Evolutionary conservation across 441 rosid species (phyloP), one percentile per base, ranked within the genome.

Genomic region (Syzygium malaccense): DNA sequence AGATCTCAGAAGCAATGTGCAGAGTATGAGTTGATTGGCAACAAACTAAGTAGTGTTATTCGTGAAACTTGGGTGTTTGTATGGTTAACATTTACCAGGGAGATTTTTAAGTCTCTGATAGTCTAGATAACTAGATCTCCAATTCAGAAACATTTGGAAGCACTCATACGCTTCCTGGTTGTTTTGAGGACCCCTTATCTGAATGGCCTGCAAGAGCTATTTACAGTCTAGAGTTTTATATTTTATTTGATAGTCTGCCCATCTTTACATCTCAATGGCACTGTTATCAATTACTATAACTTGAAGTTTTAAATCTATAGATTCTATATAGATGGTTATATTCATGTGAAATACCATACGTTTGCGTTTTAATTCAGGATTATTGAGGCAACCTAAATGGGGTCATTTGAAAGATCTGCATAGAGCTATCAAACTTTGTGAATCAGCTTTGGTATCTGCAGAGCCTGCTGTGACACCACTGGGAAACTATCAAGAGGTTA

Each of bases 331-430:
- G 58, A 53, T 54, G 83, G 85, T 64, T 51, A 53, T 18, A 48
- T 84, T 51, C 30, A 88, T 53, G 20, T 25, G 32, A 28, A 53
- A 13, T 26, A 28, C 37, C 12, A 28, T 51, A 15, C 10, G 11
- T 75, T 49, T 53, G 19, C 30, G n/a, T 62, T 54, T 54, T 49
- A 33, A 15, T 20, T 55, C 85, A 88, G 89, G 89, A 60, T 54
- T 88, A 54, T 85, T 88, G 79, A 88, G 89, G 62, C 89, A 88
- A 85, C 89, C 89, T 30, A 88, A 88, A 85, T 88, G 89, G 89
- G 89, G 89, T 51, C 89, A 88, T 88, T 53, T 88, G 87, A 88
- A 88, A 64, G 89, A 88, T 51, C 56, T 88, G 68, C 89, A 88
- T 80, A 49, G 89, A 85, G 89, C 89, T 49, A 68, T 88, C 19